phyloP scores from a whole-genome alignment of 202 grass and related monocot species.

The Brachypodium distachyon region DNA sequence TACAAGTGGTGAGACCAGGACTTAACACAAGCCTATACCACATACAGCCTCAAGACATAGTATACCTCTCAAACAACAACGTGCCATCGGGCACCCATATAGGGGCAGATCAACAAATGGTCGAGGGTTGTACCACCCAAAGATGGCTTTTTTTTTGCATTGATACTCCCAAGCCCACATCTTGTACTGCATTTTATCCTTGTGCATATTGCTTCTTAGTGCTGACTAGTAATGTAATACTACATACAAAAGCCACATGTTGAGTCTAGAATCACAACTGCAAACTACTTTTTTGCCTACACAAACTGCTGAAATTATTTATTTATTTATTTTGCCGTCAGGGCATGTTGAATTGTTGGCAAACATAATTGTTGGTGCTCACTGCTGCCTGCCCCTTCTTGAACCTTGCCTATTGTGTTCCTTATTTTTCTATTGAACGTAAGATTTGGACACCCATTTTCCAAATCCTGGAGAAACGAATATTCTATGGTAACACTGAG shows the following conservation, averaged over 20 bases:
- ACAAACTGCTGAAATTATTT: background rate
- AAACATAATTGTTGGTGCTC: background rate
- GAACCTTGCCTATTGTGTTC: background rate
- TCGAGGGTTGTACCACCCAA: too few species aligned
- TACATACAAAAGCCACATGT: background rate
- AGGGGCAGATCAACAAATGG: background rate
- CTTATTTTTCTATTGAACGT: background rate
- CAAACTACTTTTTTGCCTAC: background rate
- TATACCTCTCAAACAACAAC: too few species aligned
- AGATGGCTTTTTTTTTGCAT: too few species aligned
- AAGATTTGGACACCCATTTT: background rate
- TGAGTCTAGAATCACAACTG: background rate
- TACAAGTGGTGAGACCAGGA: background rate
- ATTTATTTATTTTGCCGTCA: background rate
- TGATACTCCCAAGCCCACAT: background rate
- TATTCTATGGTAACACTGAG: background rate
- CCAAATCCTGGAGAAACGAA: background rate
- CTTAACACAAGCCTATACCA: background rate
- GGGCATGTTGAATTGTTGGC: background rate
- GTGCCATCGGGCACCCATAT: background rate
- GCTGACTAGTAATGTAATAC: background rate
- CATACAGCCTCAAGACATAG: background rate
- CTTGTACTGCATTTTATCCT: background rate
- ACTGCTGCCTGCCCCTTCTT: background rate
- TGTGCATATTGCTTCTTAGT: background rate